A percentile compares a stretch with the other conserved stretches of the same genome.
Evolutionary conservation across 257 asterid species (phyloP).

Genomic region (Solanum arcanum): DNA sequence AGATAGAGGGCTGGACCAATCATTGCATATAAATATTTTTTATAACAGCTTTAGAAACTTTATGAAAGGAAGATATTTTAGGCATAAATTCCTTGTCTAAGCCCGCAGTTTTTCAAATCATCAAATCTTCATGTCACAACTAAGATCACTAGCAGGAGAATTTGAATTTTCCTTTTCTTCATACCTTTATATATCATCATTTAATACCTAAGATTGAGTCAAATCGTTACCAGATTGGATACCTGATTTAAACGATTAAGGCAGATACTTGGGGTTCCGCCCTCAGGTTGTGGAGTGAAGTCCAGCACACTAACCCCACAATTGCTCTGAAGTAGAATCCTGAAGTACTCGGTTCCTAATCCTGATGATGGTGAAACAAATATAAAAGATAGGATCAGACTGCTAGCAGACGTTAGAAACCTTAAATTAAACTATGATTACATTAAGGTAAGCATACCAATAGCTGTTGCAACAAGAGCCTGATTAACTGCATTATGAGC

Average conservation of each 20-base stretch:
- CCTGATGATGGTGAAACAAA: slow-evolving; percentile 24
- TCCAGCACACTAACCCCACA: slow-evolving; percentile 94
- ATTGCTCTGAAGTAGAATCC: slow-evolving; percentile 86
- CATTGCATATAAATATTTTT: background rate
- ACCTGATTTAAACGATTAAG: slow-evolving; percentile 96
- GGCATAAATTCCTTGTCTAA: background rate
- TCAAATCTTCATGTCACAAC: background rate
- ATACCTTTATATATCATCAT: background rate
- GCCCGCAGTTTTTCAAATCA: background rate
- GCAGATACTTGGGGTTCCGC: slow-evolving; percentile 47
- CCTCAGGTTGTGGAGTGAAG: slow-evolving; percentile 67
- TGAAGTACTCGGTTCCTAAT: slow-evolving; percentile 74
- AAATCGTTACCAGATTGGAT: background rate
- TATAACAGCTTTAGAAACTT: background rate
- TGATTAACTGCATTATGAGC: slow-evolving; percentile 98
- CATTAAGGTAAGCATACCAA: slow-evolving; percentile 32
- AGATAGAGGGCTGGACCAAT: background rate
- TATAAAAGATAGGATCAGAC: background rate
- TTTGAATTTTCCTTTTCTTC: background rate
- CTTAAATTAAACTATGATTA: background rate
- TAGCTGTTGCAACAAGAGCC: slow-evolving; percentile 93
- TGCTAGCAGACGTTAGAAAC: background rate
- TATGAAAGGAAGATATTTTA: background rate
- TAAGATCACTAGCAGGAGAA: background rate
- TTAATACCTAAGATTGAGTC: background rate